These are phyloP conservation scores for Aspergillus homomorphus DNA, from an alignment of 495 filamentous ascomycete genomes.

Conservation along the genomic window DNA sequence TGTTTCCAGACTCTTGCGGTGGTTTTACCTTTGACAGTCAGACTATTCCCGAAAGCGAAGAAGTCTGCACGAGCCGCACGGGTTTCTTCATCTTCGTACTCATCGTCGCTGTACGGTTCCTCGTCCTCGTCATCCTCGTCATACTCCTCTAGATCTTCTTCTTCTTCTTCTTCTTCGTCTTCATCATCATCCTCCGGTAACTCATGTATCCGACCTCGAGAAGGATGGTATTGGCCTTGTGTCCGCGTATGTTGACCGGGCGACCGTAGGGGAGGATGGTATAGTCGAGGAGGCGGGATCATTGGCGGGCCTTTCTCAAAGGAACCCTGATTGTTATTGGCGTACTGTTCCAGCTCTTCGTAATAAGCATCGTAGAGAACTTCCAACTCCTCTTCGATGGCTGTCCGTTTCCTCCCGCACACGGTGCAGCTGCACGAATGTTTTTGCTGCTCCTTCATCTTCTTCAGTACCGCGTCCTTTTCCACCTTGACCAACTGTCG, in stretches of 20 bases:
- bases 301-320: constrained; percentile 58
- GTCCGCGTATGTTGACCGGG: constrained; percentile 43
- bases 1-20: background rate
- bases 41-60: constrained; percentile 94
- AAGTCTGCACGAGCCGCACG: constrained; percentile 66
- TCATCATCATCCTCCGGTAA: constrained; percentile 66
- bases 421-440: constrained; percentile 98
- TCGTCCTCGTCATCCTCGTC: constrained; percentile 56
- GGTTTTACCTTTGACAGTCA: constrained; percentile 86
- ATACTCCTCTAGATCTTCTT: constrained; percentile 56
- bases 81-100: constrained; percentile 50
- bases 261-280: constrained; percentile 42
- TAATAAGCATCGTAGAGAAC: constrained; percentile 99
- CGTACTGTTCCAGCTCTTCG: constrained; percentile 95
- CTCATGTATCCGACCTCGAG: constrained; percentile 56
- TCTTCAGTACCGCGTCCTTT: constrained; percentile 94
- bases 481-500: constrained; percentile 95
- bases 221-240: constrained; percentile 49
- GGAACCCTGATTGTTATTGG: constrained; percentile 76
- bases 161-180: constrained; percentile 57
- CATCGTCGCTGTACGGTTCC: constrained; percentile 55
- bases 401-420: constrained; percentile 92
- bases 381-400: constrained; percentile 97
- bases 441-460: constrained; percentile 99
- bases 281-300: constrained; percentile 60